phyloP scores from a whole-genome alignment of 2,329 filamentous ascomycete genomes.

The Seiridium cupressi region DNA sequence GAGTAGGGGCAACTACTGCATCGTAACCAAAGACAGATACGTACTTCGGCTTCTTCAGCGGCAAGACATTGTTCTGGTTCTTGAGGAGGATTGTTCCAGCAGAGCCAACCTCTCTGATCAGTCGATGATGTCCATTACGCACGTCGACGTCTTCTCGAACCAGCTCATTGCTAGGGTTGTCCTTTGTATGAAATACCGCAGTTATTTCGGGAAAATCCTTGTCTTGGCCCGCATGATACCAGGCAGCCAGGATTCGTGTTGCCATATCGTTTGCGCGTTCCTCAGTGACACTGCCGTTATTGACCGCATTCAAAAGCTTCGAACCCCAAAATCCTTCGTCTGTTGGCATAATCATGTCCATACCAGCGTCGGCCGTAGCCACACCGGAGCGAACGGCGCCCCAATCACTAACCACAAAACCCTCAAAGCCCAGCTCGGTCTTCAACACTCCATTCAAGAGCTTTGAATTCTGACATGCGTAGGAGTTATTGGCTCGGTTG shows the following conservation, averaged over 20 bases:
- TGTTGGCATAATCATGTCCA: not conserved
- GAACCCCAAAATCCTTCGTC: slow-evolving; percentile 21
- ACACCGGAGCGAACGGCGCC: slow-evolving; percentile 25
- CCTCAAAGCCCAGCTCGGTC: slow-evolving; percentile 84
- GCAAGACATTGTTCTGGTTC: slow-evolving; percentile 48
- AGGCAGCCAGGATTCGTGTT: slow-evolving; percentile 77
- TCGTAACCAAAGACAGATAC: slow-evolving; percentile 22
- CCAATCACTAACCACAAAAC: slow-evolving; percentile 59
- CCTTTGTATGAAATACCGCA: no score
- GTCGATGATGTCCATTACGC: slow-evolving; percentile 67
- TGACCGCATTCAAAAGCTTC: slow-evolving; percentile 68
- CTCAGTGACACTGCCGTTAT: slow-evolving; percentile 79
- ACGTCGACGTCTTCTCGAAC: slow-evolving; percentile 70
- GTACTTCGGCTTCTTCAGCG: slow-evolving; percentile 14
- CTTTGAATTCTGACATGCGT: slow-evolving; percentile 75
- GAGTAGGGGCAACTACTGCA: slow-evolving; percentile 49
- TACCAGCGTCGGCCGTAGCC: slow-evolving; percentile 27
- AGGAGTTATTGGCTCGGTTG: slow-evolving; percentile 69
- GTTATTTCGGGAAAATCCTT: slow-evolving; percentile 55
- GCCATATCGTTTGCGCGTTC: slow-evolving; percentile 83
- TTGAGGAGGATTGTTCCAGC: slow-evolving; percentile 82
- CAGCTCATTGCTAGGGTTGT: slow-evolving; percentile 34
- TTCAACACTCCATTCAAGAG: slow-evolving; percentile 80
- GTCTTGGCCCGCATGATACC: slow-evolving; percentile 83
- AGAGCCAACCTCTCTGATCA: slow-evolving; percentile 74